A percentile compares a stretch with the other conserved stretches of the same genome.
phyloP scores from a whole-genome alignment of 352 stramenopile species.

The Elongisporangium anandrum region DNA sequence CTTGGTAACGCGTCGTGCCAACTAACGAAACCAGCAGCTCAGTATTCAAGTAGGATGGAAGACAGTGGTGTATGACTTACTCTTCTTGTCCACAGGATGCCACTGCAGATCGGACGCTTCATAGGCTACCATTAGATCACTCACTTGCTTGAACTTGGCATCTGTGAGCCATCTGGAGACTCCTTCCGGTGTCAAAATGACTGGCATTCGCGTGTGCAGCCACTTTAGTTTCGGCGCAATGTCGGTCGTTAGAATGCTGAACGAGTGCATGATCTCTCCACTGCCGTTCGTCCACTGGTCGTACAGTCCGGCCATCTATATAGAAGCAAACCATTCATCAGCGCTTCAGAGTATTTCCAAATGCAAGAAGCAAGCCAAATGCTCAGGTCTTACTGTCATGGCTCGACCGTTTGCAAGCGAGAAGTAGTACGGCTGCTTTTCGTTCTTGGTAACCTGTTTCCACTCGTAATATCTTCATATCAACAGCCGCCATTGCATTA shows the following conservation, averaged over 20 bases:
- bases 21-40: constrained; percentile 28
- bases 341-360: too few relatives aligned
- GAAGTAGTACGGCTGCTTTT: constrained; percentile 91
- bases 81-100: constrained; percentile 74
- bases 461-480: constrained; percentile 85
- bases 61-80: constrained; percentile 18
- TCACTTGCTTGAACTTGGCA: constrained; percentile 51
- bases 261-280: constrained; percentile 72
- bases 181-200: constrained; percentile 66
- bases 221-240: constrained; percentile 61
- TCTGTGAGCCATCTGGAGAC: constrained; percentile 60
- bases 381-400: too few relatives aligned
- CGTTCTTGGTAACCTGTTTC: constrained; percentile 80
- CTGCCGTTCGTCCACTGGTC: constrained; percentile 71
- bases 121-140: constrained; percentile 52
- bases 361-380: too few relatives aligned
- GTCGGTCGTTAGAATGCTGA: constrained; percentile 85
- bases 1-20: constrained; percentile 71
- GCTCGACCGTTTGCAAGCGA: constrained; percentile 10
- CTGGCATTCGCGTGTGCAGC: constrained; percentile 86
- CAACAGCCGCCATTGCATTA: background rate
- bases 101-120: constrained; percentile 49
- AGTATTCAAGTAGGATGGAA: constrained; percentile 1
- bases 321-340: background rate
- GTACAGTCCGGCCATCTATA: constrained; percentile 84